A percentile compares a stretch with the other conserved stretches of the same genome.
phyloP scores from a whole-genome alignment of 2,329 filamentous ascomycete genomes.

The Monilinia polystroma region DNA sequence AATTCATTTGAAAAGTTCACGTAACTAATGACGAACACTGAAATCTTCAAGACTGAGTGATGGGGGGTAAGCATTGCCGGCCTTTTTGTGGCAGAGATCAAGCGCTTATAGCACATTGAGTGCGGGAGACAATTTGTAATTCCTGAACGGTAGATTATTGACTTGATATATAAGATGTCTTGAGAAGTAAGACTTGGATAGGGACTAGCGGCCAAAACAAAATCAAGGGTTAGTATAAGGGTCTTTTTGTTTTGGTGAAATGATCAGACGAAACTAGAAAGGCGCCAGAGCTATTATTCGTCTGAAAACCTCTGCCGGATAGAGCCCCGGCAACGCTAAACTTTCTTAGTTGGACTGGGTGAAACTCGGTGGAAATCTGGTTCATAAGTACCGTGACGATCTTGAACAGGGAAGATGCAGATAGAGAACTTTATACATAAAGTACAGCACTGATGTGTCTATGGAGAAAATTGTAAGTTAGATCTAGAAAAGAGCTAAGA shows the following conservation, averaged over 20 bases:
- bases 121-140: not conserved
- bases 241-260: not conserved
- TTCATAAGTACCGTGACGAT: not conserved
- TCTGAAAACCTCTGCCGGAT: not conserved
- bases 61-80: not conserved
- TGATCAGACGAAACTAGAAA: not conserved
- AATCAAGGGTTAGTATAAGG: not conserved
- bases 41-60: constrained; percentile 6
- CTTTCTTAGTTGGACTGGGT: not conserved
- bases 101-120: not conserved
- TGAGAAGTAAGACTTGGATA: not conserved
- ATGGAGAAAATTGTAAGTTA: not conserved
- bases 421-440: not conserved
- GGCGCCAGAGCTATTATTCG: not conserved
- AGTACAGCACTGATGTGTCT: not conserved
- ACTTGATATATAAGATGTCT: not conserved
- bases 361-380: not conserved
- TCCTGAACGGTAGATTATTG: not conserved
- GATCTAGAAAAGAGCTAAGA: not conserved
- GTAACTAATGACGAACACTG: constrained; percentile 7
- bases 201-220: not conserved
- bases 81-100: not conserved
- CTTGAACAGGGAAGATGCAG: constrained; percentile 1
- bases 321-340: not conserved
- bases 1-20: not conserved